A percentile compares a stretch with the other conserved stretches of the same genome.
phyloP scores from a whole-genome alignment of 805 yeast species.

The Barnettozyma vustinii region DNA sequence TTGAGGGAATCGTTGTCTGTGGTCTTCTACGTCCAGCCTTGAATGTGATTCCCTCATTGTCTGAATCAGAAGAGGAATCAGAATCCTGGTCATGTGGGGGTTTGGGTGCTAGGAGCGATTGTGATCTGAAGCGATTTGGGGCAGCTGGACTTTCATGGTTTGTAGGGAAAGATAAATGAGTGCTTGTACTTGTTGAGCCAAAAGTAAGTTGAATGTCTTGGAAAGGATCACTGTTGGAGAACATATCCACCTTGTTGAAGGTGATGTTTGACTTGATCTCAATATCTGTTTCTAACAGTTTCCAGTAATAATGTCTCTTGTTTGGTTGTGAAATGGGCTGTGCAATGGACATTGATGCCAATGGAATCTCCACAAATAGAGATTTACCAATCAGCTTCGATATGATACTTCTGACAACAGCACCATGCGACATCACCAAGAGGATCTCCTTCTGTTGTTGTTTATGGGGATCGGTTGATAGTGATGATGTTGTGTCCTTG shows the following conservation, averaged over 20 bases:
- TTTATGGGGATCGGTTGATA: constrained; percentile 21
- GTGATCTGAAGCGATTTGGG: constrained; percentile 19
- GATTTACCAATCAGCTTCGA: constrained; percentile 34
- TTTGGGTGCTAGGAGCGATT: constrained; percentile 17
- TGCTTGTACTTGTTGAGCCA: constrained; percentile 1
- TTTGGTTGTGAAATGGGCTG: constrained; percentile 13
- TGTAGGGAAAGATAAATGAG: constrained; percentile 17
- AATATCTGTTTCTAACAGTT: constrained; percentile 23
- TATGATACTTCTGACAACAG: constrained; percentile 35
- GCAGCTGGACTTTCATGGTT: constrained; percentile 14
- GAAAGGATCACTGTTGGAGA: constrained; percentile 19
- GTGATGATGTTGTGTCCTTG: constrained; percentile 25
- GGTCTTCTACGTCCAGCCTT: constrained; percentile 16
- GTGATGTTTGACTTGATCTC: constrained; percentile 11
- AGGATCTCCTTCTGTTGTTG: constrained; percentile 25
- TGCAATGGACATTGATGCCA: constrained; percentile 26
- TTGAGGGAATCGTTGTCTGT: constrained; percentile 3
- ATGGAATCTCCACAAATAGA: constrained; percentile 36
- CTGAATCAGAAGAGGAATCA: constrained; percentile 16
- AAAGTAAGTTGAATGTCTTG: constrained; percentile 24
- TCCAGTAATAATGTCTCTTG: constrained; percentile 16
- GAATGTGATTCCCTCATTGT: constrained; percentile 25
- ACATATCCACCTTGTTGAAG: constrained; percentile 16
- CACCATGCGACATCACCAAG: constrained; percentile 39
- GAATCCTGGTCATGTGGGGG: constrained; percentile 3